A percentile compares a stretch with the other conserved stretches of the same genome.
Conservation (phyloP, 306 rosid species). For the Fragaria iinumae region DNA sequence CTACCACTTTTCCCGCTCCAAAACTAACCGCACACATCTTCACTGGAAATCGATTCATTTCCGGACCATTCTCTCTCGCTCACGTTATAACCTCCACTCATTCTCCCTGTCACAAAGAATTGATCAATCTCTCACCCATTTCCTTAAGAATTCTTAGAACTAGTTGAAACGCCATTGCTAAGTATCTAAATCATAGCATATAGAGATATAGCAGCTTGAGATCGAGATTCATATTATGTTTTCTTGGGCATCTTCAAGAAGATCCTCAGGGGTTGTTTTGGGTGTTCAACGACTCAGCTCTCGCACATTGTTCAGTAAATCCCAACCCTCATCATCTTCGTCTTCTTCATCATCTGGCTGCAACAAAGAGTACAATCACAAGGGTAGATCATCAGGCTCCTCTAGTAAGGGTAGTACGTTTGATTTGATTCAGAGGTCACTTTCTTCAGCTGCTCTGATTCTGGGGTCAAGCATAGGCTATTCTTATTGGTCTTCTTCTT, state of each 20-base stretch:
- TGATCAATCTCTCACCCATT: background rate
- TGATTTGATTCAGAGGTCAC: slow-evolving; percentile 32
- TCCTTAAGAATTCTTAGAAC: background rate
- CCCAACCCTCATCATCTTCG: slow-evolving; percentile 29
- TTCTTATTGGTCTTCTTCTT: slow-evolving; percentile 43
- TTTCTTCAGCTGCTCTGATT: slow-evolving; percentile 42
- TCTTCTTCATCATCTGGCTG: slow-evolving; percentile 18
- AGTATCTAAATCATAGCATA: background rate
- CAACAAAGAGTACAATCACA: slow-evolving; percentile 2
- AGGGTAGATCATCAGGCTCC: slow-evolving; percentile 10
- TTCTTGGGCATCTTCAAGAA: slow-evolving; percentile 40
- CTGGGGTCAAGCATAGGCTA: slow-evolving; percentile 51
- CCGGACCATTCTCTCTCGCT: background rate
- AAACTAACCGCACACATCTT: slow-evolving; percentile 6
- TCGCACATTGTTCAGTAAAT: slow-evolving; percentile 33
- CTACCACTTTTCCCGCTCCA: slow-evolving; percentile 35
- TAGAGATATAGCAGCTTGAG: background rate
- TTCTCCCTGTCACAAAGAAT: background rate
- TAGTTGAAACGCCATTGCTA: background rate
- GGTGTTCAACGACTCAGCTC: slow-evolving; percentile 23
- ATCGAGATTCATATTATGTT: slow-evolving; percentile 44
- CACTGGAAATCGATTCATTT: slow-evolving; percentile 9
- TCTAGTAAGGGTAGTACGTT: background rate
- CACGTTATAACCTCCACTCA: background rate
- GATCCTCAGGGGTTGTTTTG: slow-evolving; percentile 17